Evolutionary conservation across 164 flowering plant species (phyloP).

Genomic region (Aristolochia fimbriata): DNA sequence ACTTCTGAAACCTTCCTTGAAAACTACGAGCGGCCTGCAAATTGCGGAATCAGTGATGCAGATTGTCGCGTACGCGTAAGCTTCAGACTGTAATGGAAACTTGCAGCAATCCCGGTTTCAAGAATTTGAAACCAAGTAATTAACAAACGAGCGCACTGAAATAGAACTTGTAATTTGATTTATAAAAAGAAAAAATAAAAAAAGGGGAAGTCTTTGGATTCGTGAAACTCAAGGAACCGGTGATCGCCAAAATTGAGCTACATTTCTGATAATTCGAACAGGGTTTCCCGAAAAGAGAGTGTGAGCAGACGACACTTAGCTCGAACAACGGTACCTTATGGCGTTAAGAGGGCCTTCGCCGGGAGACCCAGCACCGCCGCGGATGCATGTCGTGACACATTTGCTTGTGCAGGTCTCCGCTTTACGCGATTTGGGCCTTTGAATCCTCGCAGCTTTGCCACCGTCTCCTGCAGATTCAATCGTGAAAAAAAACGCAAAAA

Average conservation of each 20-base stretch:
- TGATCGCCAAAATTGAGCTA: too few relatives aligned
- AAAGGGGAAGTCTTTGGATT: too few relatives aligned
- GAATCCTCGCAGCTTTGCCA: conserved; percentile 50
- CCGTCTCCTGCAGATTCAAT: conserved; percentile 19
- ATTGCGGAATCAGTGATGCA: too few relatives aligned
- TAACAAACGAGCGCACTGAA: too few relatives aligned
- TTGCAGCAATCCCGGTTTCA: too few relatives aligned
- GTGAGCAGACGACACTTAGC: background rate
- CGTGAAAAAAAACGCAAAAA: too few relatives aligned
- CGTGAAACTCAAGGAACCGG: background rate
- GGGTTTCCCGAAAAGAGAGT: background rate
- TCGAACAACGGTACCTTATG: conserved; percentile 33
- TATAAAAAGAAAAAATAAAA: too few relatives aligned
- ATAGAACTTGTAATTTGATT: too few relatives aligned
- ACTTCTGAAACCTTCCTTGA: conserved; percentile 71
- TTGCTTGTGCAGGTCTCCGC: conserved; percentile 77
- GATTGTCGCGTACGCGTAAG: too few relatives aligned
- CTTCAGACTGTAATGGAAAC: too few relatives aligned
- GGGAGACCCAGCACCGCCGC: conserved; percentile 80
- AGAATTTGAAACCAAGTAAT: too few relatives aligned
- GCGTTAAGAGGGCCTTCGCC: conserved; percentile 87
- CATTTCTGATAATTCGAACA: too few relatives aligned
- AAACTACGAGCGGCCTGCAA: conserved; percentile 76
- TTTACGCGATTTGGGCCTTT: conserved; percentile 61
- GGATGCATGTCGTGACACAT: conserved; percentile 76